Percentiles rank a stretch among this genome's conserved stretches.
Conservation (phyloP, 306 rosid genomes). For the Phaseolus lunatus region DNA sequence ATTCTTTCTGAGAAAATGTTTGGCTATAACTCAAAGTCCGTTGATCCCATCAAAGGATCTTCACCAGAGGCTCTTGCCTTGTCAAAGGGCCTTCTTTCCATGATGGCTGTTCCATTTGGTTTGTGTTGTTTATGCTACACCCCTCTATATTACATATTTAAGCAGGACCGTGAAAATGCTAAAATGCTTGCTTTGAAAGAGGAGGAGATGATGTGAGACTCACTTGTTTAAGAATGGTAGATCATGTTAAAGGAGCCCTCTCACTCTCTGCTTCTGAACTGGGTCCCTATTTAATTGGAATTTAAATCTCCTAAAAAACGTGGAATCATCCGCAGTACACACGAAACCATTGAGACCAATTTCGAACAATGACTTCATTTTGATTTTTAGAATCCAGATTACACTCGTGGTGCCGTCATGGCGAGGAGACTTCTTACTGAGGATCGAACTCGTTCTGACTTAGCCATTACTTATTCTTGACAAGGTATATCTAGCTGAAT, state of each 20-base stretch:
- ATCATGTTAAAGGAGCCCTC: background rate
- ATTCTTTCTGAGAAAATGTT: constrained; percentile 88
- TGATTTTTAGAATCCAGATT: background rate
- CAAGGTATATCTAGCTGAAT: constrained; percentile 5
- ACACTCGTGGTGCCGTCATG: constrained; percentile 13
- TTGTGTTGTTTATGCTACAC: constrained; percentile 91
- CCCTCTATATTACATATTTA: constrained; percentile 70
- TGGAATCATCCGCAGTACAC: background rate
- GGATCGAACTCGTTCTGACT: background rate
- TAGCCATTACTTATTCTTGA: constrained; percentile 30
- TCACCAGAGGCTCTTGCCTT: constrained; percentile 79
- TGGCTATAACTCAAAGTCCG: constrained; percentile 80
- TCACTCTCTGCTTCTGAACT: constrained; percentile 14
- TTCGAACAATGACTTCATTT: constrained; percentile 27
- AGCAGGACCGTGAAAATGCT: constrained; percentile 79
- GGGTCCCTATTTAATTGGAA: background rate
- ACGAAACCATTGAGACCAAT: constrained; percentile 33
- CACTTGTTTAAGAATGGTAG: background rate
- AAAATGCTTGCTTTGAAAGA: constrained; percentile 60
- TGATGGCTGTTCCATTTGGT: constrained; percentile 91
- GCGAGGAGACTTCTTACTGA: constrained; percentile 9
- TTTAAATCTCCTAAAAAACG: constrained; percentile 13
- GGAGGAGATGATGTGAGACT: constrained; percentile 61
- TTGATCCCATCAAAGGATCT: constrained; percentile 74
- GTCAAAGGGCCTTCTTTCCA: constrained; percentile 88